These are phyloP conservation scores for Periconia sp. DNA, from an alignment of 2,329 filamentous ascomycete species.

Conservation along the genomic window DNA sequence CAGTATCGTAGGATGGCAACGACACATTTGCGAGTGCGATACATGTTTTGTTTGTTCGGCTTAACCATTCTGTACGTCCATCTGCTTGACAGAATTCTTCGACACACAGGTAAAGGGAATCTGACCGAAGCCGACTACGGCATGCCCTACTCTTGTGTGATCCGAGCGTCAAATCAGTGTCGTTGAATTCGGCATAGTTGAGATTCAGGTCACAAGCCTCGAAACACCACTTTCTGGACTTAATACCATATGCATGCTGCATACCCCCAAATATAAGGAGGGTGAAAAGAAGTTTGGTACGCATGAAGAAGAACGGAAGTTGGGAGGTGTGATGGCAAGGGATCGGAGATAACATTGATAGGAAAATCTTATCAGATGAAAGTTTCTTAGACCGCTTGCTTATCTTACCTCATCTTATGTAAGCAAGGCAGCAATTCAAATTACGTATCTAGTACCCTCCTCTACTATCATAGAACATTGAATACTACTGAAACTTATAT, in stretches of 20 bases:
- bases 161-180: slow-evolving; percentile 21
- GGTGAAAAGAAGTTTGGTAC: slow-evolving; percentile 6
- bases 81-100: slow-evolving; percentile 24
- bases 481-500: no score
- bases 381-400: not conserved
- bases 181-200: slow-evolving; percentile 35
- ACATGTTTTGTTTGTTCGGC: slow-evolving; percentile 22
- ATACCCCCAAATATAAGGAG: slow-evolving; percentile 8
- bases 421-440: no score
- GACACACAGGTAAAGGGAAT: slow-evolving; percentile 34
- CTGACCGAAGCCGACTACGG: slow-evolving; percentile 25
- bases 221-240: slow-evolving; percentile 30
- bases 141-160: slow-evolving; percentile 30
- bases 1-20: slow-evolving; percentile 24
- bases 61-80: slow-evolving; percentile 20
- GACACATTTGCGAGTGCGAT: slow-evolving; percentile 20
- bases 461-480: no score
- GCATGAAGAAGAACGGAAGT: slow-evolving; percentile 19
- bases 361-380: slow-evolving; percentile 27
- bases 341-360: slow-evolving; percentile 13
- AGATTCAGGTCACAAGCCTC: slow-evolving; percentile 30
- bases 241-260: slow-evolving; percentile 14
- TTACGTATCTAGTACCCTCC: no score
- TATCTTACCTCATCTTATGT: not conserved
- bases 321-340: slow-evolving; percentile 3